Conservation (phyloP, 2,329 filamentous ascomycete genomes). For the Geosmithia morbida region DNA sequence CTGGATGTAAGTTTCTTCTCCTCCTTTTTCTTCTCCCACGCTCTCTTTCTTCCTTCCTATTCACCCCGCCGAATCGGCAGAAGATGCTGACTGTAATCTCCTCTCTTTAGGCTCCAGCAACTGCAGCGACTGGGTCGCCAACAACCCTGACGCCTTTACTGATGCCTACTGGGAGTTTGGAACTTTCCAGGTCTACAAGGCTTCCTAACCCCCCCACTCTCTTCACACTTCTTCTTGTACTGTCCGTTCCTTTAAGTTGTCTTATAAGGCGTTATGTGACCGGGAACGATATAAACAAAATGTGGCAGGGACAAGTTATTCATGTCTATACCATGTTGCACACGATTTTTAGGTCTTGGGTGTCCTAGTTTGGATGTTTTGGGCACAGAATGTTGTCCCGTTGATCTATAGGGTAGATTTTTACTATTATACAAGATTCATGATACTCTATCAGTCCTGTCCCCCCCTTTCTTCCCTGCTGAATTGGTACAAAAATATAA, state of each 20-base stretch:
- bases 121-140: constrained; percentile 43
- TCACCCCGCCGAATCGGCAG: not conserved
- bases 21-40: too few species aligned
- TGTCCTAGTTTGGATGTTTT: not conserved
- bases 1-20: constrained; percentile 22
- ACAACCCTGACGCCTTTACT: constrained; percentile 37
- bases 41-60: too few species aligned
- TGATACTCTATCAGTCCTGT: not conserved
- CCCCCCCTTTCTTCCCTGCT: not conserved
- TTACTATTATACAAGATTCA: not conserved
- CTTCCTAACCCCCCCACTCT: constrained; percentile 5
- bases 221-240: not conserved
- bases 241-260: not conserved
- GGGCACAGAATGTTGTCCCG: not conserved
- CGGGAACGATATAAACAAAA: not conserved
- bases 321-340: not conserved
- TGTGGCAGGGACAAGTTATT: not conserved
- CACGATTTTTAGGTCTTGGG: not conserved
- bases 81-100: constrained; percentile 2
- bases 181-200: constrained; percentile 40
- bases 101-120: constrained; percentile 31
- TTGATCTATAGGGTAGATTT: not conserved
- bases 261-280: not conserved
- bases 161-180: constrained; percentile 54
- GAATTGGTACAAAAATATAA: not conserved